Conservation (phyloP, 148 eudicot species). For the Vaccinium darrowii region DNA sequence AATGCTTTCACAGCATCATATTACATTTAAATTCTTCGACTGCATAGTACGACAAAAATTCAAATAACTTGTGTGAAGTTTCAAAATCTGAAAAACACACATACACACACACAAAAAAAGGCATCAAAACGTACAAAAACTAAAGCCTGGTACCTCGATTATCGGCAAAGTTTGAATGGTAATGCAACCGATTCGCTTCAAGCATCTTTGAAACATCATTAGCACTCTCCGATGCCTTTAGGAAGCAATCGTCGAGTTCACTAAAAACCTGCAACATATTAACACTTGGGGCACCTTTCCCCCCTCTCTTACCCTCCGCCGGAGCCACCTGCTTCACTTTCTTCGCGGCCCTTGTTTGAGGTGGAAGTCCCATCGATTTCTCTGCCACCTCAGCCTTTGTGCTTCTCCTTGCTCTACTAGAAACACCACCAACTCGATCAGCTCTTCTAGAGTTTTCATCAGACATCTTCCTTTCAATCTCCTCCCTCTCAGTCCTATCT, state of each 20-base stretch:
- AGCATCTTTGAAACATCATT: slow-evolving; percentile 82
- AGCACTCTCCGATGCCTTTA: slow-evolving; percentile 80
- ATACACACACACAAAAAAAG: too few relatives aligned
- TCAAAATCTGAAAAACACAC: slow-evolving; percentile 2
- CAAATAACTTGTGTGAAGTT: neutral
- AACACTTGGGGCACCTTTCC: slow-evolving; percentile 36
- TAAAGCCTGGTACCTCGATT: slow-evolving; percentile 41
- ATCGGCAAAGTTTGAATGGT: slow-evolving; percentile 94
- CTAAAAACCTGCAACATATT: slow-evolving; percentile 58
- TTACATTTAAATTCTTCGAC: neutral
- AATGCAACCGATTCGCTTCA: slow-evolving; percentile 92
- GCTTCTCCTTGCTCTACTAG: slow-evolving; percentile 24
- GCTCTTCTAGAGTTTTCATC: slow-evolving; percentile 42
- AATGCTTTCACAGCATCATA: neutral
- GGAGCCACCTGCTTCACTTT: slow-evolving; percentile 36
- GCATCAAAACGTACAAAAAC: neutral
- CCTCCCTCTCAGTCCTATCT: slow-evolving; percentile 36
- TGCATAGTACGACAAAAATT: neutral
- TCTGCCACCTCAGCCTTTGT: slow-evolving; percentile 27
- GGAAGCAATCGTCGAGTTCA: slow-evolving; percentile 79
- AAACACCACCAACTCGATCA: slow-evolving; percentile 18
- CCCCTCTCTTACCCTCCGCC: slow-evolving; percentile 42
- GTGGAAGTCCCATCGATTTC: slow-evolving; percentile 39
- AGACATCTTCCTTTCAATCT: slow-evolving; percentile 40
- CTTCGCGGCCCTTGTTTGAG: slow-evolving; percentile 37